Base-by-base conservation (phyloP, 805 yeast species). In the Jamesozyma rosinii region DNA sequence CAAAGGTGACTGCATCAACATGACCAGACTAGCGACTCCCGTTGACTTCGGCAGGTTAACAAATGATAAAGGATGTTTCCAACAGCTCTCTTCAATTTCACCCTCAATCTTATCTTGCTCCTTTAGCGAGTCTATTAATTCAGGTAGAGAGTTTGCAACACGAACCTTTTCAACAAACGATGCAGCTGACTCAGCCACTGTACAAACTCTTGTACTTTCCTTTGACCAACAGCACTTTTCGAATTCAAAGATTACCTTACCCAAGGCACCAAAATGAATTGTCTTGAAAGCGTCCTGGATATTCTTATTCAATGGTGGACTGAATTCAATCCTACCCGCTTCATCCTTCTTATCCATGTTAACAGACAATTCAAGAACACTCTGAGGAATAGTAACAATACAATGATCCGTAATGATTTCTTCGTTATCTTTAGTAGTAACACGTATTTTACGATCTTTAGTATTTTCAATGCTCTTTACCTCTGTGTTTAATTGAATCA, bases 351-450 rank as follows among this genome's bases (percentile, higher is more conserved):
- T 33, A 5, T 45, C 21, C 3, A 35, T 17, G 2, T 33, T 37
- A 2, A 54, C 46, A 0, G 64, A 59, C 3, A 75, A 52, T 44
- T 74, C 75, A 31, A 87, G 63, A 3, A 83, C 71, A 30, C 89
- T 82, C 48, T 82, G 82, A 0, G 96, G 95, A 4, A 84, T 76
- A 0, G 95, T 79, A 5, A 85, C 82, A 13, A 88, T 69, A 24
- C 77, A 66, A 55, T 76, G 81, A 38, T 83, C 78, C 26, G 78
- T 70, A 2, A 50, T 48, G 29, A 67, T 59, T 4, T 36, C 47
- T 2, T 47, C 43, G 2, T 71, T 70, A 6, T 58, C 49, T 1
- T 48, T 54, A 0, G 75, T 65, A 9, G 57, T 62, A 1, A 75
- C 65, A 1, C 48, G 27, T 8, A 65, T 51, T 3, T 60, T 60